Conservation (phyloP, 495 filamentous ascomycete species). For the Podospora anserina region DNA sequence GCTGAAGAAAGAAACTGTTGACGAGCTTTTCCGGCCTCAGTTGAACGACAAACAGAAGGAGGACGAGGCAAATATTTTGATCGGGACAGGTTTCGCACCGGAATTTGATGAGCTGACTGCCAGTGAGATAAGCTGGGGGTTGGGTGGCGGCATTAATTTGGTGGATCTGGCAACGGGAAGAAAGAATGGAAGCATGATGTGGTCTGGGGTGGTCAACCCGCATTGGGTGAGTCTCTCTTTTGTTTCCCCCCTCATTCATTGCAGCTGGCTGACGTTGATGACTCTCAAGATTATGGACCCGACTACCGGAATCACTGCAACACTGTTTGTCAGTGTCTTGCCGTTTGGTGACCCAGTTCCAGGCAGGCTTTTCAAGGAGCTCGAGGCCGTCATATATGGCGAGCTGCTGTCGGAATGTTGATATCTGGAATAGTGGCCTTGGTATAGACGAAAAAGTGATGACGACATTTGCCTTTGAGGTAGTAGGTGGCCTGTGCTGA, state of each 20-base stretch:
- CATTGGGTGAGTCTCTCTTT: constrained; percentile 33
- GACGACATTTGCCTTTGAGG: not conserved
- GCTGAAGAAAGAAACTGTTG: constrained; percentile 34
- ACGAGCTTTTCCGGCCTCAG: constrained; percentile 53
- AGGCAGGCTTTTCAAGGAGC: constrained; percentile 28
- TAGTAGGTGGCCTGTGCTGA: not conserved
- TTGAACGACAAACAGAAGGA: constrained; percentile 33
- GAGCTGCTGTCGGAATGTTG: constrained; percentile 14
- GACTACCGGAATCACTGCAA: constrained; percentile 31
- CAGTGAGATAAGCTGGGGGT: constrained; percentile 19
- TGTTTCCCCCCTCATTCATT: not conserved
- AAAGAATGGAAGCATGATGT: constrained; percentile 38
- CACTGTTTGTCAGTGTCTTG: constrained; percentile 28
- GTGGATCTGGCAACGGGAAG: constrained; percentile 32
- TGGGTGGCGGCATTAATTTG: constrained; percentile 30
- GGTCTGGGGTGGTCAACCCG: constrained; percentile 30
- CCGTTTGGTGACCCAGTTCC: constrained; percentile 28
- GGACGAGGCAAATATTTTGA: constrained; percentile 10
- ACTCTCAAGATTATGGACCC: constrained; percentile 37
- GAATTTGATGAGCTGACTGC: constrained; percentile 22
- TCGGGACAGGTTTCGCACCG: constrained; percentile 14
- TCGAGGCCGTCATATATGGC: constrained; percentile 34
- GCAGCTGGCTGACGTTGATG: constrained; percentile 3
- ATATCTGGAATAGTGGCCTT: not conserved
- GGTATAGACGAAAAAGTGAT: not conserved